Evolutionary conservation across 2,329 filamentous ascomycete genomes (phyloP).

Genomic region (Penicillium sclerotiorum): DNA sequence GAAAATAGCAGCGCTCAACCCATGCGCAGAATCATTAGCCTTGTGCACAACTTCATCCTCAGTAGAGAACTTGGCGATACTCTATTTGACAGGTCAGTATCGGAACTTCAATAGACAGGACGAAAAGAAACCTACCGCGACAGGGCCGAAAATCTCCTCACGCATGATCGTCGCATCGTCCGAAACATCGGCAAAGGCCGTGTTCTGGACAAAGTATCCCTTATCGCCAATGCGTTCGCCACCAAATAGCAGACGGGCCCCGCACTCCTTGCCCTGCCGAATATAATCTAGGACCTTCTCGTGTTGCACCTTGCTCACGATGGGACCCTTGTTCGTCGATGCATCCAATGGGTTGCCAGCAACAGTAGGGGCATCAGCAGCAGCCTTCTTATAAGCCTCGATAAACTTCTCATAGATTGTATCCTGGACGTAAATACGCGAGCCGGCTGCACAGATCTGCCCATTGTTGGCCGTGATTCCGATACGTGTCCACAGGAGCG

Average conservation of each 20-base stretch:
- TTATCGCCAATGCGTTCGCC: conserved; percentile 28
- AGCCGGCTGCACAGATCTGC: conserved; percentile 36
- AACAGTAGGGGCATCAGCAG: conserved; percentile 52
- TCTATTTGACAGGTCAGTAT: conserved; percentile 23
- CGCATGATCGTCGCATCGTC: conserved; percentile 49
- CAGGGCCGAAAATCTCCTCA: conserved; percentile 64
- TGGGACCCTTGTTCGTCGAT: conserved; percentile 26
- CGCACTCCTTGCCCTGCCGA: conserved; percentile 24
- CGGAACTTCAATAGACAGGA: not conserved
- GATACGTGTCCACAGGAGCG: conserved; percentile 32
- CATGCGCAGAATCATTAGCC: conserved; percentile 56
- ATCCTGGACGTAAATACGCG: conserved; percentile 38
- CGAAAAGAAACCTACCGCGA: conserved; percentile 39
- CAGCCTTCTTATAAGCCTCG: conserved; percentile 47
- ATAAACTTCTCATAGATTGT: conserved; percentile 35
- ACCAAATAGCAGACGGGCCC: conserved; percentile 26
- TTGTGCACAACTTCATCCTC: conserved; percentile 60
- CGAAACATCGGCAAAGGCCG: conserved; percentile 56
- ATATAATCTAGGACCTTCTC: conserved; percentile 29
- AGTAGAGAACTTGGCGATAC: conserved; percentile 60
- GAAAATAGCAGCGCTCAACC: conserved; percentile 30
- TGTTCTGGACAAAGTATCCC: conserved; percentile 67
- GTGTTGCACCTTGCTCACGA: conserved; percentile 25
- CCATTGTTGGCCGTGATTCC: conserved; percentile 36
- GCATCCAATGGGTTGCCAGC: conserved; percentile 25